Conservation (phyloP, 306 rosid genomes). For the Inga leiocalycina region DNA sequence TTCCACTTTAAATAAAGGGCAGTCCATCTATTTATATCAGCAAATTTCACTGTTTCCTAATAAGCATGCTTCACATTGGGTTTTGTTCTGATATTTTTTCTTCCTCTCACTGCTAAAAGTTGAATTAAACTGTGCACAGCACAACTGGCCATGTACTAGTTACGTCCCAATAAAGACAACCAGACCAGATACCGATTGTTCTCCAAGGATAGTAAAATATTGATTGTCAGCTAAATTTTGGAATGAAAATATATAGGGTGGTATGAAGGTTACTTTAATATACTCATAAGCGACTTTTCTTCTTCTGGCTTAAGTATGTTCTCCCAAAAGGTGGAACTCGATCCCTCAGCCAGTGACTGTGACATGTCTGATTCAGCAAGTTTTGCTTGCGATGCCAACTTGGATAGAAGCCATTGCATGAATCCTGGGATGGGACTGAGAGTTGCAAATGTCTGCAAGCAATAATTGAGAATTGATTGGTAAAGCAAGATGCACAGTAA, state of each 20-base stretch:
- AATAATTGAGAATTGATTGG: slow-evolving; percentile 28
- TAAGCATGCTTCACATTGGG: background rate
- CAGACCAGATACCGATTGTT: slow-evolving; percentile 6
- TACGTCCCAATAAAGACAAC: slow-evolving; percentile 14
- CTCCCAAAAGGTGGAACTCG: slow-evolving; percentile 76
- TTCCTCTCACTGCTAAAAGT: background rate
- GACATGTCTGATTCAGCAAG: slow-evolving; percentile 58
- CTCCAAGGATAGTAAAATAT: slow-evolving; percentile 20
- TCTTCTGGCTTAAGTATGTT: slow-evolving; percentile 78
- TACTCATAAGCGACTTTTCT: slow-evolving; percentile 67
- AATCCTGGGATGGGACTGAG: slow-evolving; percentile 97
- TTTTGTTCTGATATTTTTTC: background rate
- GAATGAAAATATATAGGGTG: slow-evolving; percentile 29
- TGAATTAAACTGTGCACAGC: background rate
- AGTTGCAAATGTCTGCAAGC: slow-evolving; percentile 79
- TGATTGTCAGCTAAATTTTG: background rate
- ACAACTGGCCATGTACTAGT: background rate
- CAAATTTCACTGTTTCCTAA: background rate
- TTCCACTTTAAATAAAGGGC: slow-evolving; percentile 19
- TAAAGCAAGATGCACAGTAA: slow-evolving; percentile 23
- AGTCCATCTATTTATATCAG: background rate
- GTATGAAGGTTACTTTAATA: slow-evolving; percentile 54
- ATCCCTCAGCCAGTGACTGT: slow-evolving; percentile 41
- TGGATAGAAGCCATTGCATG: slow-evolving; percentile 89
- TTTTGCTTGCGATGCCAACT: slow-evolving; percentile 72